phyloP scores from a whole-genome alignment of 208 protist genomes.

The Acanthamoeba lenticulata region DNA sequence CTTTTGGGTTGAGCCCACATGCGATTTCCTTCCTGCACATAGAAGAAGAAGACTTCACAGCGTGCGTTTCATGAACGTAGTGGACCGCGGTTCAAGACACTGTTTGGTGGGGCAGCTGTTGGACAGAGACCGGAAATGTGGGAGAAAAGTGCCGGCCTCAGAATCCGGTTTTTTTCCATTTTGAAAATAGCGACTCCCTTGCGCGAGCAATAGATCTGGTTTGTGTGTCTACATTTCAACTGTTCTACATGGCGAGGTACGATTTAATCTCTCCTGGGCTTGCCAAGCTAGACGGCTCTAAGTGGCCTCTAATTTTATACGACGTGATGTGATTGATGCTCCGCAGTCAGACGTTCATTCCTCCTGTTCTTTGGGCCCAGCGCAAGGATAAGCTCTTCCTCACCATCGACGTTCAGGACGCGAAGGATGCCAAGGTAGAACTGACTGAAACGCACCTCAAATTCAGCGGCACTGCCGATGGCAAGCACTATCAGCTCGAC shows the following conservation, averaged over 20 bases:
- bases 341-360: neutral
- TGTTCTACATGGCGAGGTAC: neutral
- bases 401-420: constrained; percentile 56
- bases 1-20: neutral
- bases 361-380: constrained; percentile 2
- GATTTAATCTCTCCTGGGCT: too few relatives aligned
- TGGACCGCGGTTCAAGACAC: too few relatives aligned
- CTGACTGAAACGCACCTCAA: constrained; percentile 23
- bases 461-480: neutral
- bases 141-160: neutral
- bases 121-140: too few relatives aligned
- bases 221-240: neutral
- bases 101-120: too few relatives aligned
- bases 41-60: too few relatives aligned
- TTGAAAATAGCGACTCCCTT: neutral
- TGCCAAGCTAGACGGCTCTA: too few relatives aligned
- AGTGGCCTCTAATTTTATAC: neutral
- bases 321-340: neutral
- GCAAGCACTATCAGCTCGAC: constrained; percentile 40
- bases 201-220: neutral
- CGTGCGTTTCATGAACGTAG: too few relatives aligned
- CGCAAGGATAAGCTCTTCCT: constrained; percentile 62
- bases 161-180: neutral
- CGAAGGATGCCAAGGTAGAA: constrained; percentile 49
- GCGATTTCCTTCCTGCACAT: neutral